These are phyloP conservation scores for Marasmius oreades DNA, from an alignment of 1,284 basidiomycete genomes.

Conservation along the genomic window DNA sequence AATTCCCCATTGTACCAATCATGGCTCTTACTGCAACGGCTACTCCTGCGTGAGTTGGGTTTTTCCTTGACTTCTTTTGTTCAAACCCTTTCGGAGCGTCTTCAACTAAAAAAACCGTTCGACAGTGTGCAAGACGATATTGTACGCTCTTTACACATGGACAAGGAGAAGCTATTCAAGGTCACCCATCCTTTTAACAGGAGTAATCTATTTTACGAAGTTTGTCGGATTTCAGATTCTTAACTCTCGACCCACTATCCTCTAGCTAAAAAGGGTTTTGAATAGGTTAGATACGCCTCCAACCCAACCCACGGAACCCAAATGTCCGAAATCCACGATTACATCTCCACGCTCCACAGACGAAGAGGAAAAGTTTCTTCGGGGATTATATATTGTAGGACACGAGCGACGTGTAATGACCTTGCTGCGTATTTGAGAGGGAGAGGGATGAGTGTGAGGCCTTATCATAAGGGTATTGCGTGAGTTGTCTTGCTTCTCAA, in stretches of 20 bases:
- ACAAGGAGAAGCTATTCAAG: conserved; percentile 49
- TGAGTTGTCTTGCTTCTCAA: conserved; percentile 27
- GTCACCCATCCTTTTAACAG: conserved; percentile 81
- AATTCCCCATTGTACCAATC: conserved; percentile 72
- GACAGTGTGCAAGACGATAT: conserved; percentile 48
- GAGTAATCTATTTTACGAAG: conserved; percentile 79
- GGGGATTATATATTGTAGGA: conserved; percentile 81
- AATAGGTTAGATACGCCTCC: conserved; percentile 59
- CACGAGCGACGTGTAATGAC: conserved; percentile 62
- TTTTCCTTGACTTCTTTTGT: neutral
- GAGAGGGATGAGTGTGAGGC: conserved; percentile 63
- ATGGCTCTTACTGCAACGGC: conserved; percentile 84
- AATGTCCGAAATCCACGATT: conserved; percentile 65
- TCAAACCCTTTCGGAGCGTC: too few species aligned
- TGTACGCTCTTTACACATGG: conserved; percentile 59
- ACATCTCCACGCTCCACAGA: conserved; percentile 57
- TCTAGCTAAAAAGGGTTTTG: neutral
- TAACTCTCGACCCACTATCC: too few species aligned
- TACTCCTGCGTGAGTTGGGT: conserved; percentile 47
- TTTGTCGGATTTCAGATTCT: too few species aligned
- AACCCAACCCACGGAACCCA: conserved; percentile 44
- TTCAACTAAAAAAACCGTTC: too few species aligned
- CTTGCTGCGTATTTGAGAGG: conserved; percentile 58
- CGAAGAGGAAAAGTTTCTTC: conserved; percentile 60
- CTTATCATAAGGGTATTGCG: conserved; percentile 70